Conservation (phyloP, 2,329 filamentous ascomycete species). For the Pleurostoma richardsiae region DNA sequence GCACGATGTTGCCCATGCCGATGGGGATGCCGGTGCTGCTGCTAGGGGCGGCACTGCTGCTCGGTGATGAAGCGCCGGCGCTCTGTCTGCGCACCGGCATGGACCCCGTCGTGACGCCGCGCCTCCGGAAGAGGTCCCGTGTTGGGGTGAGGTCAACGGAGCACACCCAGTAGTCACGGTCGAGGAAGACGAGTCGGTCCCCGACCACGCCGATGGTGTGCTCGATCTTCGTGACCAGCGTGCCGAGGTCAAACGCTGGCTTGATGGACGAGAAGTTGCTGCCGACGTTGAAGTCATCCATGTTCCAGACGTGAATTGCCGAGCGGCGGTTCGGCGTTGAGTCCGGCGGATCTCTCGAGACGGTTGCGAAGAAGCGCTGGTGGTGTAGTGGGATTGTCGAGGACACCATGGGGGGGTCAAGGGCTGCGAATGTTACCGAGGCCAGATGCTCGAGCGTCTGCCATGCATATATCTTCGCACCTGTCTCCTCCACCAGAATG, state of each 20-base stretch:
- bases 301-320: conserved; percentile 5
- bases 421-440: background rate
- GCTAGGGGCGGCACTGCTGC: background rate
- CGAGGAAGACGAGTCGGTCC: conserved; percentile 17
- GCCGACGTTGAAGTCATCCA: conserved; percentile 1
- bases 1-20: conserved; percentile 1
- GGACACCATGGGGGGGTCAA: background rate
- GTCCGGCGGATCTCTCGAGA: background rate
- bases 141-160: background rate
- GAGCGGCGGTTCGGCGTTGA: background rate
- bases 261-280: background rate
- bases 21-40: background rate
- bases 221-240: conserved; percentile 39
- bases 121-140: background rate
- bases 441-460: background rate
- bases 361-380: conserved; percentile 1
- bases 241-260: background rate
- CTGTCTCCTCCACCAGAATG: background rate
- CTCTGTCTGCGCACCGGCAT: background rate
- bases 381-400: background rate
- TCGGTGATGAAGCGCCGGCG: background rate
- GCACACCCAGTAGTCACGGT: conserved; percentile 5
- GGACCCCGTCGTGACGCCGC: too few relatives aligned
- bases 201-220: conserved; percentile 73
- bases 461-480: background rate